Conservation (phyloP, 1,139 yeast species). For the Suhomyces maxii region DNA sequence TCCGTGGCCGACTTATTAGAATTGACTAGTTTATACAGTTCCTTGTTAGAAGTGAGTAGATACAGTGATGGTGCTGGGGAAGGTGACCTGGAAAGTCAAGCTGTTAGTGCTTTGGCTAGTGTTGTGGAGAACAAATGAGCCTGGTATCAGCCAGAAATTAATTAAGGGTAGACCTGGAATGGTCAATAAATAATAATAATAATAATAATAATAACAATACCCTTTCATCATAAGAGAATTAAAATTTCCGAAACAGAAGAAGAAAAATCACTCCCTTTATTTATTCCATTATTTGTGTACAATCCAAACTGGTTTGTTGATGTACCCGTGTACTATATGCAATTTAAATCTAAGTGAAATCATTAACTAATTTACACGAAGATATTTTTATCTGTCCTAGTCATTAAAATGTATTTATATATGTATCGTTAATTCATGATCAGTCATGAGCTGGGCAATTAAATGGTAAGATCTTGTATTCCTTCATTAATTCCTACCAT, state of each 20-base stretch:
- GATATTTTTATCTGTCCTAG: too few relatives aligned
- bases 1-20: slow-evolving; percentile 49
- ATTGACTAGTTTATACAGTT: slow-evolving; percentile 45
- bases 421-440: background rate
- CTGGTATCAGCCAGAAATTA: too few relatives aligned
- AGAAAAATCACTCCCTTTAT: too few relatives aligned
- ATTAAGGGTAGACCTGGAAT: too few relatives aligned
- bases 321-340: background rate
- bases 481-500: slow-evolving; percentile 34
- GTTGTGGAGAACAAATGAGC: slow-evolving; percentile 14
- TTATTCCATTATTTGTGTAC: background rate
- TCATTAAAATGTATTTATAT: background rate
- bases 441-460: background rate
- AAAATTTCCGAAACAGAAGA: too few relatives aligned
- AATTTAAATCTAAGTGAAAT: too few relatives aligned
- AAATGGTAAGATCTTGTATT: slow-evolving; percentile 32
- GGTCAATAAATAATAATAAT: too few relatives aligned
- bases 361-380: too few relatives aligned
- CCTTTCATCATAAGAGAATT: too few relatives aligned
- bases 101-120: slow-evolving; percentile 17
- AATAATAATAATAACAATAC: too few relatives aligned
- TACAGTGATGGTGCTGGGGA: slow-evolving; percentile 11
- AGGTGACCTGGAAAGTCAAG: slow-evolving; percentile 14
- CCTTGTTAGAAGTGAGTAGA: slow-evolving; percentile 46
- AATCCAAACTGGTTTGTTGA: background rate